Conservation (phyloP, 2,329 filamentous ascomycete genomes). For the Dryadomyces quercus-mongolicae region DNA sequence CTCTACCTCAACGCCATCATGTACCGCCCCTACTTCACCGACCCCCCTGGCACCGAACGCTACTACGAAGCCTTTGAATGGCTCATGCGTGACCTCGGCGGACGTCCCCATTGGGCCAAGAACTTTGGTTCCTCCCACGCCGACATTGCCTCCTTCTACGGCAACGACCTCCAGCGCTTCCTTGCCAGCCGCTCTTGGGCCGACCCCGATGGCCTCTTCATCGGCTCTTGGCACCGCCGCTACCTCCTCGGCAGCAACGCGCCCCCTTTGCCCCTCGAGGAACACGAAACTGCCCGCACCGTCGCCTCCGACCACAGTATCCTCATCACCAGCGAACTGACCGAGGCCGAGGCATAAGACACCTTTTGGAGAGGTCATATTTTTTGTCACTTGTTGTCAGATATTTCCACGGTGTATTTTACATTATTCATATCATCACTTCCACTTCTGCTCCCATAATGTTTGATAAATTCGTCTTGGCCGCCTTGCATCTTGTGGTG, state of each 20-base stretch:
- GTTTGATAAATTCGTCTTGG: background rate
- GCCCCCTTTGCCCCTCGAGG: constrained; percentile 16
- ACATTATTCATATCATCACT: background rate
- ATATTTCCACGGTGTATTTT: background rate
- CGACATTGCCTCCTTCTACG: constrained; percentile 51
- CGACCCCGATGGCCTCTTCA: constrained; percentile 67
- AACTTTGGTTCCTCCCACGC: constrained; percentile 49
- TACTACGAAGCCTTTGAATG: constrained; percentile 76
- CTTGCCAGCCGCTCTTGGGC: constrained; percentile 48
- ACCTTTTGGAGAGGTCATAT: background rate
- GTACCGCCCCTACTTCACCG: constrained; percentile 59
- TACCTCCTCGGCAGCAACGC: constrained; percentile 36
- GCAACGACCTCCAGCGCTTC: constrained; percentile 48
- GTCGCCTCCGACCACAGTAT: constrained; percentile 12
- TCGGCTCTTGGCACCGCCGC: constrained; percentile 79
- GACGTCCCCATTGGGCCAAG: constrained; percentile 72
- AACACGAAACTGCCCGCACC: constrained; percentile 13
- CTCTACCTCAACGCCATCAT: constrained; percentile 73
- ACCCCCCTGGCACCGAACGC: constrained; percentile 54
- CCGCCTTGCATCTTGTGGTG: background rate
- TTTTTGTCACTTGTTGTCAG: background rate
- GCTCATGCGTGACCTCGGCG: constrained; percentile 66
- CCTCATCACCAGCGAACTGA: constrained; percentile 1
- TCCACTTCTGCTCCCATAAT: background rate
- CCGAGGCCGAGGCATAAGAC: background rate